Percentiles rank a stretch among this genome's conserved stretches.
phyloP scores from a whole-genome alignment of 371 early-diverging fungal species.

The Apophysomyces elegans region DNA sequence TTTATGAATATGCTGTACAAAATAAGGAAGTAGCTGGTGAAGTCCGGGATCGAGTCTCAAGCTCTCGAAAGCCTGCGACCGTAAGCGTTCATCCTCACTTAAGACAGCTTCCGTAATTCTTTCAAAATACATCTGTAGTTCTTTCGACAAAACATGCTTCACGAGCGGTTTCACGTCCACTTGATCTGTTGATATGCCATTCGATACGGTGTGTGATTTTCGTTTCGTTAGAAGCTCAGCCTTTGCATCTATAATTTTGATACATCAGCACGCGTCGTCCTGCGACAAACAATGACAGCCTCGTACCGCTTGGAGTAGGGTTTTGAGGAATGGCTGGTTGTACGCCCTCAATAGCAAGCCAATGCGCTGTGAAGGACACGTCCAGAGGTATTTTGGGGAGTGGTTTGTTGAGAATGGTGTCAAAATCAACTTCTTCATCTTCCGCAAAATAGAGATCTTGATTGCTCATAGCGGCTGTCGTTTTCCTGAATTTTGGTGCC shows the following conservation, averaged over 20 bases:
- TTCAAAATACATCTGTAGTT: constrained; percentile 97
- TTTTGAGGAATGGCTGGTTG: constrained; percentile 99
- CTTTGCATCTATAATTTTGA: constrained; percentile 48
- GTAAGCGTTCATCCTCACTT: constrained; percentile 73
- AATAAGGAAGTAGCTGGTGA: constrained; percentile 98
- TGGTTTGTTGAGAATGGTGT: constrained; percentile 86
- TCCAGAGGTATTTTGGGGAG: constrained; percentile 95
- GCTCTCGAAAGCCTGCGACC: constrained; percentile 86
- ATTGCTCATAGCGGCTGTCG: constrained; percentile 54
- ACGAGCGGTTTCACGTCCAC: constrained; percentile 84
- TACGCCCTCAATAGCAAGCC: constrained; percentile 99
- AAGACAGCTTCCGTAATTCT: constrained; percentile 90
- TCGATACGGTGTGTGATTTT: constrained; percentile 44
- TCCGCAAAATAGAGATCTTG: constrained; percentile 90
- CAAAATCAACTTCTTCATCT: constrained; percentile 98
- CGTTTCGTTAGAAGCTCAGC: constrained; percentile 59
- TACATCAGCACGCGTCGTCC: neutral
- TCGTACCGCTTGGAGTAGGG: constrained; percentile 82
- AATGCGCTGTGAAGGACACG: constrained; percentile 91
- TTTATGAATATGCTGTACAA: constrained; percentile 95
- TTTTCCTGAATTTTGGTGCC: constrained; percentile 74
- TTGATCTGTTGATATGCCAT: constrained; percentile 48
- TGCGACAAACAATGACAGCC: neutral
- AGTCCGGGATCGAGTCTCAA: constrained; percentile 93
- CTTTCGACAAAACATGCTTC: constrained; percentile 94